Base-by-base conservation (phyloP, 352 stramenopile genomes). In the Aphanomyces invadans region DNA sequence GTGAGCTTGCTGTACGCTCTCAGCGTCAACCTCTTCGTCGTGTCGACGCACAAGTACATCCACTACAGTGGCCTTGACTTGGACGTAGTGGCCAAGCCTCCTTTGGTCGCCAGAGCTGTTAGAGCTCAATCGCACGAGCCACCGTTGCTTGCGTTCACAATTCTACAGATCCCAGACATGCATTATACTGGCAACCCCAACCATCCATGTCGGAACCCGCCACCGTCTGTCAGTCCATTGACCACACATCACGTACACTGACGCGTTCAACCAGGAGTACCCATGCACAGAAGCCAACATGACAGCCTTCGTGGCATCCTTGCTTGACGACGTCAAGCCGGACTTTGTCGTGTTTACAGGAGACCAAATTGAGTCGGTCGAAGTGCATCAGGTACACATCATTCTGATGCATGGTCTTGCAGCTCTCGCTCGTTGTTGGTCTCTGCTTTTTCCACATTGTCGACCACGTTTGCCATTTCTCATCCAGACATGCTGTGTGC, bases 261-360 rank as follows among this genome's bases (percentile, higher is more conserved):
- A n/a, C 12, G 23, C 19, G 21, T 23, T 25, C 12, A 52, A 23
- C 9, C 19, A 70, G 28, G 60, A 26, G 70, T 70, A 9, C 33
- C 63, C 17, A 68, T 88, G 79, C 65, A 74, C 70, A 2, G 79
- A 88, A 44, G 60, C 69, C 4, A 62, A 76, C 15, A 88, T 72
- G 23, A 80, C 74, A 2, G 25, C 23, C 26, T 86, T 88, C 49
- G 61, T 88, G 9, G 74, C 77, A 42, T 46, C 70, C 15, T 57
- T 87, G n/a, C 51, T 87, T n/a, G 77, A 84, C 38, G 2, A 72
- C 17, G 77, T 82, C 52, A 33, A 73, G 46, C 79, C 79, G 36
- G 75, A 86, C 52, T 78, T 88, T 54, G 75, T 86, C 44, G 79
- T 79, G 1, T 86, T 80, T 53, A 76, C 71, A 4, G 79, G 79